These are phyloP conservation scores for Pachysolen tannophilus DNA, from an alignment of 805 yeast species.

Conservation along the genomic window DNA sequence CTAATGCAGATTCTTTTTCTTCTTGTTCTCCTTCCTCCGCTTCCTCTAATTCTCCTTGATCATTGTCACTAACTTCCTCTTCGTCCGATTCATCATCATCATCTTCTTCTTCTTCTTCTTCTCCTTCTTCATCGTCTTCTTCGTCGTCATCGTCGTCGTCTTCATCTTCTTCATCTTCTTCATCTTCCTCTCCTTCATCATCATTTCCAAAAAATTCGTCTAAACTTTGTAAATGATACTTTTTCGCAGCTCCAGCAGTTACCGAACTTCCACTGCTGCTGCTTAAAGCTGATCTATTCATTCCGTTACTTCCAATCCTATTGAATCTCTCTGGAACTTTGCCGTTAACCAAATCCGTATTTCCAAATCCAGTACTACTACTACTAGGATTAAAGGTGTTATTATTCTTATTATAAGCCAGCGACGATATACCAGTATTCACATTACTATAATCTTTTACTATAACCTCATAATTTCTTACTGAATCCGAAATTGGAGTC, in stretches of 20 bases:
- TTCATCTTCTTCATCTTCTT: conserved; percentile 21
- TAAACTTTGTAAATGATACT: conserved; percentile 62
- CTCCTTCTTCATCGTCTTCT: conserved; percentile 18
- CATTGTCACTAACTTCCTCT: conserved; percentile 24
- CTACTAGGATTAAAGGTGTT: not conserved
- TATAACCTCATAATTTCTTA: conserved; percentile 1
- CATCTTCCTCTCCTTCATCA: conserved; percentile 16
- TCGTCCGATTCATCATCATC: conserved; percentile 24
- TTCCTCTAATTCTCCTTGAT: conserved; percentile 21
- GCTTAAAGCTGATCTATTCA: conserved; percentile 13
- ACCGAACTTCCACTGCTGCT: conserved; percentile 9
- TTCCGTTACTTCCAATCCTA: conserved; percentile 6
- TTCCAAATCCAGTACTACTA: not conserved
- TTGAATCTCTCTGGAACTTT: not conserved
- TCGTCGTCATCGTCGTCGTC: conserved; percentile 21
- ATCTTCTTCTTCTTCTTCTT: conserved; percentile 21
- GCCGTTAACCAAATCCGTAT: no score
- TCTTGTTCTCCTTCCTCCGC: conserved; percentile 21
- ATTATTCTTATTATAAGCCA: conserved; percentile 5
- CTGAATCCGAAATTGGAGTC: conserved; percentile 2
- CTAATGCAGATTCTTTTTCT: conserved; percentile 24
- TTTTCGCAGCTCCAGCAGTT: conserved; percentile 19
- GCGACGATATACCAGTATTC: conserved; percentile 1
- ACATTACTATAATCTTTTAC: conserved; percentile 3
- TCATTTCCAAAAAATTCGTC: conserved; percentile 76